phyloP scores from a whole-genome alignment of 345 rosid genomes.

The Salix suchowensis region DNA sequence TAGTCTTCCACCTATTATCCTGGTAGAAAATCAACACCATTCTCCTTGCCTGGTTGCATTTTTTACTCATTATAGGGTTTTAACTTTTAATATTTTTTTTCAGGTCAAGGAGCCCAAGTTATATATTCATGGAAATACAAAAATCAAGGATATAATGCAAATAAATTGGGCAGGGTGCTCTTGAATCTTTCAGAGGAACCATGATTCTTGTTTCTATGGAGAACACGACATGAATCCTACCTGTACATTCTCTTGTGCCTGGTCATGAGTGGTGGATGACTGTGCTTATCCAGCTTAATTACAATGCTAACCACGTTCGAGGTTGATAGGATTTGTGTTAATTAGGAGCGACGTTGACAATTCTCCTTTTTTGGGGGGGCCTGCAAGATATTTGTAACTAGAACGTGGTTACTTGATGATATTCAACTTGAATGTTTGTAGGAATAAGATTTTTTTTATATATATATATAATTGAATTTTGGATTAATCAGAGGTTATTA shows the following conservation, averaged over 20 bases:
- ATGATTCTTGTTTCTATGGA: not conserved
- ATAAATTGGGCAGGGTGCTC: constrained; percentile 68
- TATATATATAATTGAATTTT: too few relatives aligned
- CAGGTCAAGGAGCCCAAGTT: constrained; percentile 76
- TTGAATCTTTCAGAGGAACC: constrained; percentile 10
- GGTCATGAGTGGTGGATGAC: too few relatives aligned
- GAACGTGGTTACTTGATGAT: too few relatives aligned
- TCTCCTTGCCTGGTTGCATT: not conserved
- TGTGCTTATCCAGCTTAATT: not conserved
- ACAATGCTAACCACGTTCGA: too few relatives aligned
- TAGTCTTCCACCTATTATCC: constrained; percentile 49
- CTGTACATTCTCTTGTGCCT: too few relatives aligned
- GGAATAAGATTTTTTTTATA: too few relatives aligned
- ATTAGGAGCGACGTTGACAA: too few relatives aligned
- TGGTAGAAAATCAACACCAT: constrained; percentile 39
- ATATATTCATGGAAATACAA: constrained; percentile 51
- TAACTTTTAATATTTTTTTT: constrained; percentile 4
- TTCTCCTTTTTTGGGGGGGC: too few relatives aligned
- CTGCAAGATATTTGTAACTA: too few relatives aligned
- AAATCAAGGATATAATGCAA: constrained; percentile 28
- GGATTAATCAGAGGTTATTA: too few relatives aligned
- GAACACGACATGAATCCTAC: not conserved
- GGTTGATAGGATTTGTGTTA: too few relatives aligned
- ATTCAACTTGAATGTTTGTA: too few relatives aligned
- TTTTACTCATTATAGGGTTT: not conserved